Evolutionary conservation across 2,329 filamentous ascomycete genomes (phyloP), one percentile per base, ranked within the genome.

Genomic region (Nannizziopsis barbatae): DNA sequence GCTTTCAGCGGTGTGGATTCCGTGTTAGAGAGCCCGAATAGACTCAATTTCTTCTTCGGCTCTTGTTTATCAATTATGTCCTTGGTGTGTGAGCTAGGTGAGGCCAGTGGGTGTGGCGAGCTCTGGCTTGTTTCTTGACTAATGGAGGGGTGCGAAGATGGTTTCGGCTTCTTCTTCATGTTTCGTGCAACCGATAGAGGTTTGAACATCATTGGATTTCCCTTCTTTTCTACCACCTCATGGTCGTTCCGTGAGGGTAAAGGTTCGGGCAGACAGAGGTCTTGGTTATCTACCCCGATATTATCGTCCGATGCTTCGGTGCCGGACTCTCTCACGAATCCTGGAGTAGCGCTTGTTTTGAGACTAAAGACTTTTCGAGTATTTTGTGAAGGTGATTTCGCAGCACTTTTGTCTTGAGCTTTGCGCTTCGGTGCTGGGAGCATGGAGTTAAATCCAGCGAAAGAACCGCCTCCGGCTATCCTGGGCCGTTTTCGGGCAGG

Each of bases 201-300:
- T 61, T 82, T 84, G 65, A 96, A 95, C 79, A 87, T 85, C 65
- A 89, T 78, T 10, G 87, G 79, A 57, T 89, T 92, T 15, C 84
- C 85, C 58, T 79, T 79, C 58, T 79, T 73, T 37, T 75, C 75
- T 10, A 70, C 70, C 1, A 37, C 45, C 17, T 62, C 56, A 33
- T 65, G 60, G n/a, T 62, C 62, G 37, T 52, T 55, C 30, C 44
- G 50, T 30, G 58, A 58, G 6, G 60, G 52, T 33, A 58, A 55
- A 6, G 60, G 57, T 22, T 62, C 32, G 51, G 39, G 18, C 11
- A 31, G 27, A 20, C 41, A n/a, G 20, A 17, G 22, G 14, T 30
- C 33, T 4, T 20, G 33, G 17, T 33, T 27, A 18, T 46, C 45
- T n/a, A 36, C 45, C 4, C 39, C 41, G 22, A 40, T 30, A 7